Percentiles rank a stretch among this genome's conserved stretches.
Evolutionary conservation across 257 asterid genomes (phyloP).

Genomic region (Capsicum rhomboideum): DNA sequence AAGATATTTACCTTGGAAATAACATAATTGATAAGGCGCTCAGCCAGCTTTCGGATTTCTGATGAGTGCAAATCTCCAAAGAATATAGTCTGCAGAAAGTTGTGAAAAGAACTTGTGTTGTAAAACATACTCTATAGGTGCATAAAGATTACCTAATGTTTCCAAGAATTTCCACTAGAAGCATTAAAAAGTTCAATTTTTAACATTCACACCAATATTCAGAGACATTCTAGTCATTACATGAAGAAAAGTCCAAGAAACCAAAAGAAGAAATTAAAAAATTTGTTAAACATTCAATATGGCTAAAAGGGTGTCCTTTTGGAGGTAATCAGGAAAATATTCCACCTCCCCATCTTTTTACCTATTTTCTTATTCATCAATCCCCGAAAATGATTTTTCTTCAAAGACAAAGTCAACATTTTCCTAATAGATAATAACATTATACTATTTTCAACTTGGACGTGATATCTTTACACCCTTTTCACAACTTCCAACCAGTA

Average conservation of each 20-base stretch:
- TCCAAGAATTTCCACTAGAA: neutral
- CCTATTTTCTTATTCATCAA: neutral
- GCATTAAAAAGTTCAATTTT: neutral
- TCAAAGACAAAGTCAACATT: neutral
- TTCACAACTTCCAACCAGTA: neutral
- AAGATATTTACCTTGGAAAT: slow-evolving; percentile 64
- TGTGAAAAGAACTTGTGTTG: neutral
- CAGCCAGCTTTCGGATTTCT: slow-evolving; percentile 73
- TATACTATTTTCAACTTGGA: neutral
- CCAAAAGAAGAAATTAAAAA: neutral
- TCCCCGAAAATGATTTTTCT: neutral
- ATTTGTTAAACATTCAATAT: neutral
- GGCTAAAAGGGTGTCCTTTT: neutral
- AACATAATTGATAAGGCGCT: slow-evolving; percentile 74
- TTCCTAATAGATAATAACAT: neutral
- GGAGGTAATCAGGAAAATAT: neutral
- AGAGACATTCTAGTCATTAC: neutral
- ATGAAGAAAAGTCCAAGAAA: neutral
- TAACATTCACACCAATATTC: neutral
- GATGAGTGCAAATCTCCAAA: slow-evolving; percentile 80
- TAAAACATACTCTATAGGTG: neutral
- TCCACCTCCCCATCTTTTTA: neutral
- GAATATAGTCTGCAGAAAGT: slow-evolving; percentile 63
- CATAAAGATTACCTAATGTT: neutral
- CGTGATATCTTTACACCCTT: neutral